Conservation (phyloP, 352 stramenopile genomes). For the Phytopythium montanum region DNA sequence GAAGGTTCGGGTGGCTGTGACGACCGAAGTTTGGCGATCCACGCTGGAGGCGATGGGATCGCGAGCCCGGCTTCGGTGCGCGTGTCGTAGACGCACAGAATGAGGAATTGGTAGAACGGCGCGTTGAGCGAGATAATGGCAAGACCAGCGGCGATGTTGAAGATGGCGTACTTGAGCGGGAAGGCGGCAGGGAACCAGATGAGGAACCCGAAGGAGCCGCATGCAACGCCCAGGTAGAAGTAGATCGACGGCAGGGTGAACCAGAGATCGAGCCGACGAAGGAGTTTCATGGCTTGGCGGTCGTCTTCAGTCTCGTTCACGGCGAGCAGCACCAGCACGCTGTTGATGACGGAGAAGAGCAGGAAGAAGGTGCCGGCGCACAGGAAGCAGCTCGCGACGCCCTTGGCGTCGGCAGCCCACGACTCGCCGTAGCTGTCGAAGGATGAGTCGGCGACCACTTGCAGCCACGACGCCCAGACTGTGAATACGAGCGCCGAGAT, state of each 20-base stretch:
- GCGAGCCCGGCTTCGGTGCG: slow-evolving; percentile 14
- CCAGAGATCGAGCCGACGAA: slow-evolving; percentile 17
- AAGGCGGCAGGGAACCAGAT: slow-evolving; percentile 26
- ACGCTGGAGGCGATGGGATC: slow-evolving; percentile 14
- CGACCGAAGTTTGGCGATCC: slow-evolving; percentile 3
- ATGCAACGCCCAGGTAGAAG: slow-evolving; percentile 21
- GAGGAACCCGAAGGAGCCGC: slow-evolving; percentile 20
- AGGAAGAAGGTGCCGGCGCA: slow-evolving; percentile 20
- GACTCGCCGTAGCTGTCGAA: slow-evolving; percentile 16
- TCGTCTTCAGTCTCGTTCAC: slow-evolving; percentile 22
- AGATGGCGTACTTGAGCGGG: slow-evolving; percentile 11
- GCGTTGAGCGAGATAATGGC: slow-evolving; percentile 18
- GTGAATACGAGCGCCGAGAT: slow-evolving; percentile 26
- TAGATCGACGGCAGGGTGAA: slow-evolving; percentile 24
- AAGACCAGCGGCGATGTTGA: slow-evolving; percentile 6
- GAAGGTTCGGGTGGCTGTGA: neutral
- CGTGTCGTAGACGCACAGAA: slow-evolving; percentile 24
- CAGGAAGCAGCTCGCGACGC: slow-evolving; percentile 12
- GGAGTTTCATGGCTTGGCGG: slow-evolving; percentile 12
- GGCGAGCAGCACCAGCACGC: slow-evolving; percentile 11
- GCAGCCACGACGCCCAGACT: slow-evolving; percentile 18
- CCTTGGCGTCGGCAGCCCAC: slow-evolving; percentile 13
- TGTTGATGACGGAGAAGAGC: slow-evolving; percentile 28
- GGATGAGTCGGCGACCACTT: slow-evolving; percentile 14
- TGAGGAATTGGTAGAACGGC: slow-evolving; percentile 28